Conservation (phyloP, 208 protist genomes). For the Trypanosoma grayi region DNA sequence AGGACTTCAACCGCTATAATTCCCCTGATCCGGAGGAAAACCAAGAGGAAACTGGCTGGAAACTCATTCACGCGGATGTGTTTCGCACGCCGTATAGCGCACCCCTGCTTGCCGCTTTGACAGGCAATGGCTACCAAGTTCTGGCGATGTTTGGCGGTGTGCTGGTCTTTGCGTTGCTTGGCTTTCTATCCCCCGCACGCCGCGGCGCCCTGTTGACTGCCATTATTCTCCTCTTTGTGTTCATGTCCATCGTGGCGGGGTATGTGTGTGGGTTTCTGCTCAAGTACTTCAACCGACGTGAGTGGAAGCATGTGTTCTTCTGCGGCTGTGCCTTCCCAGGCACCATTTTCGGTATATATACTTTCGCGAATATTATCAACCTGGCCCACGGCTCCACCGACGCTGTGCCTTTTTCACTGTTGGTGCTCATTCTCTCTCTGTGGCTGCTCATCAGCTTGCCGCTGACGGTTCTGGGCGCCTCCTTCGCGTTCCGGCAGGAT, state of each 20-base stretch:
- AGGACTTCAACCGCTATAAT: constrained; percentile 96
- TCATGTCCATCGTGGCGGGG: constrained; percentile 87
- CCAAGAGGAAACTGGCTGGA: constrained; percentile 94
- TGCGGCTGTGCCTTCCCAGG: constrained; percentile 69
- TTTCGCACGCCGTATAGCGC: constrained; percentile 92
- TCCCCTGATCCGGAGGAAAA: constrained; percentile 49
- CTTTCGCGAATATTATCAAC: constrained; percentile 69
- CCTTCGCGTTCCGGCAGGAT: constrained; percentile 92
- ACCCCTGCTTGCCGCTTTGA: constrained; percentile 82
- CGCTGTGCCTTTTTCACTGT: constrained; percentile 54
- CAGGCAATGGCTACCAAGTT: constrained; percentile 95
- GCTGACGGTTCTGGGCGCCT: constrained; percentile 95
- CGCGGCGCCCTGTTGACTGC: constrained; percentile 90
- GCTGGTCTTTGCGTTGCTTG: constrained; percentile 92
- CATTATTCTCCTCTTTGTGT: constrained; percentile 72
- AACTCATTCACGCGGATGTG: constrained; percentile 97
- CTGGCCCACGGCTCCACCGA: constrained; percentile 48
- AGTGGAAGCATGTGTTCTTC: constrained; percentile 92
- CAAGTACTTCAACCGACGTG: constrained; percentile 85
- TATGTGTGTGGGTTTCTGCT: constrained; percentile 92
- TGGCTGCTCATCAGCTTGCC: constrained; percentile 95
- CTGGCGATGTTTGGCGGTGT: constrained; percentile 79
- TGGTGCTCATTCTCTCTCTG: constrained; percentile 61
- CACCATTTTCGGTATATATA: constrained; percentile 52
- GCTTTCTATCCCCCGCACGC: constrained; percentile 95